Percentiles rank a stretch among this genome's conserved stretches.
Conservation (phyloP, 2,329 filamentous ascomycete genomes). For the Colletotrichum paranaense region DNA sequence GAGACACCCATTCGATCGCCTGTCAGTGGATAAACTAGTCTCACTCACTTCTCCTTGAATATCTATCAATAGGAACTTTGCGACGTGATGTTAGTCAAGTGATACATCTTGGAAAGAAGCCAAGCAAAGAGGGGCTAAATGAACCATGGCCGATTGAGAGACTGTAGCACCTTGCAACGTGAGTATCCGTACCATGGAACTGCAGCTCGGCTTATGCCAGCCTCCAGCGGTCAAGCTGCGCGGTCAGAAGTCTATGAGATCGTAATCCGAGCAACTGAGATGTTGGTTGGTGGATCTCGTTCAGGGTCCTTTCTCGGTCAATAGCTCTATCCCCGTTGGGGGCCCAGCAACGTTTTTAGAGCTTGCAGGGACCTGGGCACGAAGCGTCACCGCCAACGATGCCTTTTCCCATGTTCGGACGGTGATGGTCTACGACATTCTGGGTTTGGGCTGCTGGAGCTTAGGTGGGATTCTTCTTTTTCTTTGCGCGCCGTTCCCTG, state of each 20-base stretch:
- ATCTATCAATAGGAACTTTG: background rate
- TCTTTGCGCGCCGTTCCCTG: conserved; percentile 13
- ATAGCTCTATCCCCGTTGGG: background rate
- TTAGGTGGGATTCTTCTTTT: background rate
- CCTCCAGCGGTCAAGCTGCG: background rate
- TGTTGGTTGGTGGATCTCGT: background rate
- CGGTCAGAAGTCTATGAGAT: background rate
- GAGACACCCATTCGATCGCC: too few species aligned
- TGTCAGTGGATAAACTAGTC: background rate
- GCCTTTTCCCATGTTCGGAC: conserved; percentile 6
- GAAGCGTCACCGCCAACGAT: background rate
- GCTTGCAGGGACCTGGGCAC: conserved; percentile 17
- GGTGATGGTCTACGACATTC: background rate
- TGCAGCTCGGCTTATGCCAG: background rate
- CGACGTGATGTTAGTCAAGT: conserved; percentile 9
- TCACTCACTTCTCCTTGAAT: background rate
- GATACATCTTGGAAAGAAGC: background rate
- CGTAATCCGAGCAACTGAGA: conserved; percentile 21
- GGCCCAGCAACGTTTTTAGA: background rate
- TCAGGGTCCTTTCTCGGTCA: conserved; percentile 6
- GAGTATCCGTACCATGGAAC: background rate
- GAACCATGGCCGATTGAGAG: background rate
- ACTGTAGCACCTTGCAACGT: background rate
- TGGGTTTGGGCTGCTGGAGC: background rate
- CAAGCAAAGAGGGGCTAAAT: background rate